Conservation (phyloP, 2,329 filamentous ascomycete genomes). For the Boeremia exigua region DNA sequence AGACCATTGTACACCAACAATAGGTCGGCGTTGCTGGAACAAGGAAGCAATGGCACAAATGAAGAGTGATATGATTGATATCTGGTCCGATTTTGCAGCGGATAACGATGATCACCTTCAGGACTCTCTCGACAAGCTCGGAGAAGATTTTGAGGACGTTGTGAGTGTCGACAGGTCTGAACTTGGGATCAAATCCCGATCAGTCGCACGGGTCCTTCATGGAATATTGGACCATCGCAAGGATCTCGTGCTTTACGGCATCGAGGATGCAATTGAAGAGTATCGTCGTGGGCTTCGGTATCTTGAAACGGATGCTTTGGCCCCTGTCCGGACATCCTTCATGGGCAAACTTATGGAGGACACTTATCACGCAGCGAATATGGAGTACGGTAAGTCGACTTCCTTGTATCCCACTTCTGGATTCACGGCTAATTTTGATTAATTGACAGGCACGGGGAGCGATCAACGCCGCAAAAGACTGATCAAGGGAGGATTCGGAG, state of each 20-base stretch:
- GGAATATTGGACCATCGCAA: not conserved
- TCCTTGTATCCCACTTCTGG: not conserved
- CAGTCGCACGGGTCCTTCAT: not conserved
- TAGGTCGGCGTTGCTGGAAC: constrained; percentile 53
- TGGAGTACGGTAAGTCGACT: constrained; percentile 23
- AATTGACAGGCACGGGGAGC: not conserved
- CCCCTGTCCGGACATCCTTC: constrained; percentile 16
- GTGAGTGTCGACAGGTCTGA: no score
- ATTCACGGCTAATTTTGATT: not conserved
- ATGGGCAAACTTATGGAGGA: constrained; percentile 26
- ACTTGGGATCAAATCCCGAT: no score
- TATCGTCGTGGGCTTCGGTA: not conserved
- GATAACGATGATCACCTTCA: not conserved
- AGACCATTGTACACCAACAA: constrained; percentile 35
- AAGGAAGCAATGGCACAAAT: constrained; percentile 47
- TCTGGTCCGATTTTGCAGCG: not conserved
- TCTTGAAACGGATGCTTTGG: not conserved
- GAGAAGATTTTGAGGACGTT: no score
- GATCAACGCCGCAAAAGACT: not conserved
- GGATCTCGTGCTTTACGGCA: not conserved
- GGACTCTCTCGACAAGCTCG: not conserved
- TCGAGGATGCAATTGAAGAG: not conserved
- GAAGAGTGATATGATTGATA: not conserved
- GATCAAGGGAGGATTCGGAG: not conserved
- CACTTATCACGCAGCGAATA: constrained; percentile 26